phyloP scores from a whole-genome alignment of 2,329 filamentous ascomycete genomes.

The Truncatella angustata region DNA sequence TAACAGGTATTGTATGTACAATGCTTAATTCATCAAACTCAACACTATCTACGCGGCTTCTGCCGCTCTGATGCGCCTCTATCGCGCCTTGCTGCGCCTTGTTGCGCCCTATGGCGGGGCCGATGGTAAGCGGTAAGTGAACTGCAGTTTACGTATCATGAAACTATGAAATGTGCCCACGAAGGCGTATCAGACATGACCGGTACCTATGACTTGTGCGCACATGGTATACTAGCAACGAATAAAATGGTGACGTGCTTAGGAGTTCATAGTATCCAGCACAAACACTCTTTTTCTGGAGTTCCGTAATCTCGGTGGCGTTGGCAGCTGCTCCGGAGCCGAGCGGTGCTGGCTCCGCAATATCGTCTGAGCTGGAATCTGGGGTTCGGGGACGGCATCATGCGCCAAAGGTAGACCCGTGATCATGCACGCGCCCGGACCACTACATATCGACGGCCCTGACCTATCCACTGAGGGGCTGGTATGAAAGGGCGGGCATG shows the following conservation, averaged over 20 bases:
- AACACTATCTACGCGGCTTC: too few species aligned
- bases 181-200: too few species aligned
- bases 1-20: too few species aligned
- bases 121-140: conserved; percentile 1
- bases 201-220: too few species aligned
- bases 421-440: conserved; percentile 2
- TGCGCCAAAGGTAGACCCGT: neutral
- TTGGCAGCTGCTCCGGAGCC: neutral
- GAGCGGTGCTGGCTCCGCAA: neutral
- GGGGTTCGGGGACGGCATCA: conserved; percentile 1
- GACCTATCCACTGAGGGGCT: neutral
- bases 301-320: neutral
- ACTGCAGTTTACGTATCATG: conserved; percentile 1
- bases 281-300: too few species aligned
- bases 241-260: too few species aligned
- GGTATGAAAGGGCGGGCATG: conserved; percentile 1
- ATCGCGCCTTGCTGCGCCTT: too few species aligned
- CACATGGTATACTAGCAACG: too few species aligned
- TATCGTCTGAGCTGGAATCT: neutral
- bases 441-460: neutral
- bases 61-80: too few species aligned
- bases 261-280: neutral
- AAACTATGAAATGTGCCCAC: neutral
- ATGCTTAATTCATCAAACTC: too few species aligned
- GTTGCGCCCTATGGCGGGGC: neutral